Percentiles rank a stretch among this genome's conserved stretches.
Conservation (phyloP, 495 filamentous ascomycete species). For the Parmelia sp. region DNA sequence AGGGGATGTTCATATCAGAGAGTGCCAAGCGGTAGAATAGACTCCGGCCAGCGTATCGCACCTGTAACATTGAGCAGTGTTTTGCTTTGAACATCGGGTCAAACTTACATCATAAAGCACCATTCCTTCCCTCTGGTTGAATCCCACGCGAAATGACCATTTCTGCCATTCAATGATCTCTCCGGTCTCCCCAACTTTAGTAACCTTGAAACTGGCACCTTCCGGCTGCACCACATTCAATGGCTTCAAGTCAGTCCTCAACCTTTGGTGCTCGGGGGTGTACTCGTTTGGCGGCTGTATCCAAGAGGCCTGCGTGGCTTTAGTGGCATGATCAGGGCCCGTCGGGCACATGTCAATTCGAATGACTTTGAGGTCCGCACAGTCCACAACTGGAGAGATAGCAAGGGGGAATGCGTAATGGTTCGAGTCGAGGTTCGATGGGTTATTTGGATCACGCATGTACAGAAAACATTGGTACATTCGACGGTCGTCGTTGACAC, state of each 20-base stretch:
- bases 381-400: slow-evolving; percentile 71
- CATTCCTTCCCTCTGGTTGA: slow-evolving; percentile 58
- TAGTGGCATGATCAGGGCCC: slow-evolving; percentile 27
- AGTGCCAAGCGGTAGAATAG: slow-evolving; percentile 64
- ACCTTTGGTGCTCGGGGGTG: slow-evolving; percentile 59
- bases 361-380: slow-evolving; percentile 54
- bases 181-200: slow-evolving; percentile 34
- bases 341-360: slow-evolving; percentile 46
- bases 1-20: slow-evolving; percentile 70
- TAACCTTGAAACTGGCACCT: slow-evolving; percentile 59
- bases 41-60: slow-evolving; percentile 61
- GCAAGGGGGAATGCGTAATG: slow-evolving; percentile 74
- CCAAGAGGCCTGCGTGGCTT: slow-evolving; percentile 39
- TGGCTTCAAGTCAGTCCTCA: slow-evolving; percentile 64
- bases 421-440: slow-evolving; percentile 57
- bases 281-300: slow-evolving; percentile 64
- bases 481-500: slow-evolving; percentile 48
- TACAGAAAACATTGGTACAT: slow-evolving; percentile 65
- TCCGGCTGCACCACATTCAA: slow-evolving; percentile 71
- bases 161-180: slow-evolving; percentile 57
- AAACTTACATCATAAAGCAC: slow-evolving; percentile 48
- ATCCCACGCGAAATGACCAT: slow-evolving; percentile 60
- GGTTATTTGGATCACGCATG: slow-evolving; percentile 51
- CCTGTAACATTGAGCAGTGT: slow-evolving; percentile 23
- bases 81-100: not conserved